A percentile compares a stretch with the other conserved stretches of the same genome.
Conservation (phyloP, 1,284 basidiomycete genomes). For the Boletus calvinii region DNA sequence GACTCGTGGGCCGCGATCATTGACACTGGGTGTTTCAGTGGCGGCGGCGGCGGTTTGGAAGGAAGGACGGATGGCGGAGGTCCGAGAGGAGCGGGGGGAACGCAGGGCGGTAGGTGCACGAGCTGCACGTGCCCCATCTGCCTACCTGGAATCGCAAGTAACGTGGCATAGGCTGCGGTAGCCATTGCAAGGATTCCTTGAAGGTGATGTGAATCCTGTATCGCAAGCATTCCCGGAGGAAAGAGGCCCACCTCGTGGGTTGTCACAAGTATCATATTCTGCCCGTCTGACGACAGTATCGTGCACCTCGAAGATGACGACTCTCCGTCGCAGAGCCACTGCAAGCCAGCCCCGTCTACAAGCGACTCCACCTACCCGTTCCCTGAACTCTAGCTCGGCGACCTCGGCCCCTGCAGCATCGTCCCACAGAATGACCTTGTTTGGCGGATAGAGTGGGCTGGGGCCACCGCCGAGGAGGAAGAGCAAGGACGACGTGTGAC, state of each 20-base stretch:
- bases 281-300: constrained; percentile 59
- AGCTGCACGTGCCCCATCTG: constrained; percentile 92
- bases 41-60: constrained; percentile 51
- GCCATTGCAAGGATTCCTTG: constrained; percentile 84
- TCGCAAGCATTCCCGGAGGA: constrained; percentile 6
- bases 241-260: constrained; percentile 68
- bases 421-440: constrained; percentile 93
- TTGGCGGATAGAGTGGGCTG: constrained; percentile 90
- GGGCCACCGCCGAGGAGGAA: constrained; percentile 89
- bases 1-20: constrained; percentile 88
- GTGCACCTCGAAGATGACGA: constrained; percentile 77
- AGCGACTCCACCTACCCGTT: constrained; percentile 78
- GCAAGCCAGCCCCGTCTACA: constrained; percentile 82
- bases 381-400: constrained; percentile 90
- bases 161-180: constrained; percentile 71
- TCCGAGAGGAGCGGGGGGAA: constrained; percentile 33
- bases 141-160: constrained; percentile 85
- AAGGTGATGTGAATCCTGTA: constrained; percentile 8
- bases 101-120: constrained; percentile 80
- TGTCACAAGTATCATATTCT: constrained; percentile 91
- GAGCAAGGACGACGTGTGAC: constrained; percentile 82
- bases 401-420: constrained; percentile 73
- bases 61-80: constrained; percentile 37
- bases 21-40: constrained; percentile 65
- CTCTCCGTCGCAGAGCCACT: constrained; percentile 77